phyloP scores from a whole-genome alignment of 768 basidiomycete species.

The Amanita phalloides region DNA sequence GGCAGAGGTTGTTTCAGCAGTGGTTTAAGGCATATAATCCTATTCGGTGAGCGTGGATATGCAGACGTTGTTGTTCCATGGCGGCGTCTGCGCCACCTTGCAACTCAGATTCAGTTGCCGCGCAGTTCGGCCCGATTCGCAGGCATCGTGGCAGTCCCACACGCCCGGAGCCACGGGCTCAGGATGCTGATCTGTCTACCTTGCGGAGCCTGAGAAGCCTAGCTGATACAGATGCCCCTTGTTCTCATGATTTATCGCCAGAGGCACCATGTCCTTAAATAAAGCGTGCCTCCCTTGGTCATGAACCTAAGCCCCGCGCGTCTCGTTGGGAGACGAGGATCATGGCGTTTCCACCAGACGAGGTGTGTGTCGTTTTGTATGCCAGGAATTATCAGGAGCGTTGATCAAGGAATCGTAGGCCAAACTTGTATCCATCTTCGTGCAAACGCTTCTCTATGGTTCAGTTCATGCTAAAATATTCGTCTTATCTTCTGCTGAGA shows the following conservation, averaged over 20 bases:
- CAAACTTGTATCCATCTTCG: constrained; percentile 16
- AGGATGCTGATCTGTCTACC: not conserved
- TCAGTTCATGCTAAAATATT: not conserved
- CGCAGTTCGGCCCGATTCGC: too few species aligned
- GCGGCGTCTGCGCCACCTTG: too few species aligned
- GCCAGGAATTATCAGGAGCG: not conserved
- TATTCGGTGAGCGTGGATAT: too few species aligned
- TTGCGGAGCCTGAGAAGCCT: not conserved
- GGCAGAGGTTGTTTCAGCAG: too few species aligned
- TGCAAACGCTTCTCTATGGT: constrained; percentile 18
- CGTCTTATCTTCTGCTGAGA: not conserved
- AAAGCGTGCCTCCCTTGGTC: not conserved
- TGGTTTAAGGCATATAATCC: too few species aligned
- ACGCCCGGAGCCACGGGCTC: too few species aligned
- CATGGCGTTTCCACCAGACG: constrained; percentile 10
- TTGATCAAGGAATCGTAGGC: constrained; percentile 6
- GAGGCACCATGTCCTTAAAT: not conserved
- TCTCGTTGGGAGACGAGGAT: not conserved
- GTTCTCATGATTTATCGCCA: not conserved
- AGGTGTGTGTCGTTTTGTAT: constrained; percentile 3
- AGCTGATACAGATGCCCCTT: not conserved
- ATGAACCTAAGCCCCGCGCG: not conserved
- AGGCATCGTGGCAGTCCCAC: too few species aligned
- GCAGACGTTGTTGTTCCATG: too few species aligned
- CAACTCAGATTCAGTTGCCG: too few species aligned